phyloP scores from a whole-genome alignment of 1,284 basidiomycete genomes.

The Marasmius oreades region DNA sequence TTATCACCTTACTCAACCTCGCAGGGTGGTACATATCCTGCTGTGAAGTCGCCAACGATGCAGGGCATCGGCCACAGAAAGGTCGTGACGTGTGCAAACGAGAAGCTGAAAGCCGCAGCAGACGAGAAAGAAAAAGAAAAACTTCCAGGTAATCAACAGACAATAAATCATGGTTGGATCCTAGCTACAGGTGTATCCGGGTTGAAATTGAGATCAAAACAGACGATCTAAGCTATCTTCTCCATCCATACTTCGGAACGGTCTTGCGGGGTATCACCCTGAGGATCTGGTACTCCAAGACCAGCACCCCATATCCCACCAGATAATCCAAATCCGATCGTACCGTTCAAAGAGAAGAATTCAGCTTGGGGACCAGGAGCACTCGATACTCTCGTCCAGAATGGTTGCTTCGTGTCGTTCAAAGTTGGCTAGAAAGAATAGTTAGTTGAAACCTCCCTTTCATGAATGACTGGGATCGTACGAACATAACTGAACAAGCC shows the following conservation, averaged over 20 bases:
- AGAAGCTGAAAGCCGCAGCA: too few species aligned
- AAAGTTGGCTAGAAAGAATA: conserved; percentile 1
- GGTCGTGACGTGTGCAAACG: too few species aligned
- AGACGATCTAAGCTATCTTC: background rate
- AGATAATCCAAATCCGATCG: background rate
- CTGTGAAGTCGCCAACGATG: too few species aligned
- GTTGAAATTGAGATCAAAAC: too few species aligned
- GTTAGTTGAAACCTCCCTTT: background rate
- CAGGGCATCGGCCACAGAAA: too few species aligned
- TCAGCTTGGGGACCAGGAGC: conserved; percentile 5
- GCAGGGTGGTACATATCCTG: too few species aligned
- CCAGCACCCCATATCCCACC: conserved; percentile 9
- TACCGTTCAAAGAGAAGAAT: conserved; percentile 8
- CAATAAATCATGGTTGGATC: too few species aligned
- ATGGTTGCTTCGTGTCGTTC: background rate
- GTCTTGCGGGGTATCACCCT: conserved; percentile 1
- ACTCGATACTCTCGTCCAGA: conserved; percentile 3
- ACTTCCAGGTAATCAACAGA: too few species aligned
- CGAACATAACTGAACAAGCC: conserved; percentile 15
- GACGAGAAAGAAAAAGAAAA: too few species aligned
- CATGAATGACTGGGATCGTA: too few species aligned
- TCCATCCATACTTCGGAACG: conserved; percentile 10
- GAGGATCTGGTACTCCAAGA: background rate
- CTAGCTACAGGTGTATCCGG: too few species aligned
- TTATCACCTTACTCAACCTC: too few species aligned